Percentiles rank a stretch among this genome's conserved stretches.
Conservation (phyloP, 2,329 filamentous ascomycete genomes). For the Amylocarpus encephaloides region DNA sequence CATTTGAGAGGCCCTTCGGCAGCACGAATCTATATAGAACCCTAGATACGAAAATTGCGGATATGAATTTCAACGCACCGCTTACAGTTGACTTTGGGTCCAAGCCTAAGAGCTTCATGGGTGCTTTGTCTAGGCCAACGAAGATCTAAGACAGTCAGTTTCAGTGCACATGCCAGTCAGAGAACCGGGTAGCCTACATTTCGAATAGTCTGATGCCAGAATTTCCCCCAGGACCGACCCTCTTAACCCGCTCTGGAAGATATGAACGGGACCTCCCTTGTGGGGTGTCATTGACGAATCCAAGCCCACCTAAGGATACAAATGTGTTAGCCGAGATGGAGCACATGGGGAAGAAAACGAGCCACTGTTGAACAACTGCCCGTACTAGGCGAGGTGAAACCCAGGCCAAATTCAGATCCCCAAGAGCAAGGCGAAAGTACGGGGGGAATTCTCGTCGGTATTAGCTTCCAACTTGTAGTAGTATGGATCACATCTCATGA, state of each 20-base stretch:
- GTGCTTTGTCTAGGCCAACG: not conserved
- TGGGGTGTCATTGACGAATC: not conserved
- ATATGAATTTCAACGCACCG: not conserved
- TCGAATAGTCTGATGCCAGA: conserved; percentile 13
- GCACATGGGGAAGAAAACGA: not conserved
- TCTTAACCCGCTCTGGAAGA: conserved; percentile 6
- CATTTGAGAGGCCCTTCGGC: not conserved
- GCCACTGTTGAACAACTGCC: not conserved
- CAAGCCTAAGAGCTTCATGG: not conserved
- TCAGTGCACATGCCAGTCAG: not conserved
- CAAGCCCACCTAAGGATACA: not conserved
- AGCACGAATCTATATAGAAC: conserved; percentile 4
- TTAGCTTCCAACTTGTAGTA: conserved; percentile 3
- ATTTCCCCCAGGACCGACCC: conserved; percentile 13
- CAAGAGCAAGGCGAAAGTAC: not conserved
- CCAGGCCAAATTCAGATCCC: not conserved
- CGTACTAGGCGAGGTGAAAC: not conserved
- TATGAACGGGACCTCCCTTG: not conserved
- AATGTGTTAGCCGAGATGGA: not conserved
- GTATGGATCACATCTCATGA: not conserved
- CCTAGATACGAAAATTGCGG: conserved; percentile 9
- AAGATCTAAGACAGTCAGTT: not conserved
- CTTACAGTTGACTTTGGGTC: not conserved
- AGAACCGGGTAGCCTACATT: conserved; percentile 3
- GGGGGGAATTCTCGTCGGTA: not conserved